A percentile compares a stretch with the other conserved stretches of the same genome.
phyloP scores from a whole-genome alignment of 805 yeast genomes.

The Teunomyces gatunensis region DNA sequence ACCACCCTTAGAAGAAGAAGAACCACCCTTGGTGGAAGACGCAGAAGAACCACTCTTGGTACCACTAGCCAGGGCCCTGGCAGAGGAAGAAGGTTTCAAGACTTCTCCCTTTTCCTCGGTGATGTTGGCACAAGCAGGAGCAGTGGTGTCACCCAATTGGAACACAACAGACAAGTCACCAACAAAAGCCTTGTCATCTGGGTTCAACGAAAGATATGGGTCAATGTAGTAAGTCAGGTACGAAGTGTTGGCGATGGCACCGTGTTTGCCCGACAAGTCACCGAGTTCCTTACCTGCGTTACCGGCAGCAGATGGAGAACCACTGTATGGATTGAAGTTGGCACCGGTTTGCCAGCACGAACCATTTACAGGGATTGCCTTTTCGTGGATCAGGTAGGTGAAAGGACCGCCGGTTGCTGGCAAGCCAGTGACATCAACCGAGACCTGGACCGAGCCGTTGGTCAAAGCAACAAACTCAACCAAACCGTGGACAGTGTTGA shows the following conservation, averaged over 20 bases:
- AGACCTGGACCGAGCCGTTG: conserved; percentile 33
- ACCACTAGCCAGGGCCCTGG: conserved; percentile 4
- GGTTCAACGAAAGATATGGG: conserved; percentile 23
- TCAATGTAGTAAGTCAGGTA: conserved; percentile 20
- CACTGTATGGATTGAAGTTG: conserved; percentile 41
- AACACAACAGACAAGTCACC: conserved; percentile 37
- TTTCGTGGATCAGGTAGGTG: conserved; percentile 38
- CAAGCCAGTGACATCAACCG: conserved; percentile 30
- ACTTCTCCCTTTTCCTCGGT: conserved; percentile 11
- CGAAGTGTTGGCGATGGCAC: conserved; percentile 28
- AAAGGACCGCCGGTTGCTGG: conserved; percentile 39
- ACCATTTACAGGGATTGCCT: conserved; percentile 36
- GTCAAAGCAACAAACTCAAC: conserved; percentile 27
- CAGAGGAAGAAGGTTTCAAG: neutral
- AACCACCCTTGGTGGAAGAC: conserved; percentile 3
- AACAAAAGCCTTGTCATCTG: conserved; percentile 15
- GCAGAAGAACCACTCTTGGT: conserved; percentile 5
- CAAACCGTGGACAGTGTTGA: conserved; percentile 23
- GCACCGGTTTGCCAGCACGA: conserved; percentile 30
- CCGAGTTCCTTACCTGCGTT: conserved; percentile 30
- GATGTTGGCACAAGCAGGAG: conserved; percentile 41
- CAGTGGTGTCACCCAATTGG: conserved; percentile 30
- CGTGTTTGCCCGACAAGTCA: conserved; percentile 42
- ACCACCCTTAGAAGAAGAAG: conserved; percentile 7
- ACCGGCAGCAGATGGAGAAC: conserved; percentile 22